Evolutionary conservation across 2,329 filamentous ascomycete genomes (phyloP).

Genomic region (Aureobasidium subglaciale): DNA sequence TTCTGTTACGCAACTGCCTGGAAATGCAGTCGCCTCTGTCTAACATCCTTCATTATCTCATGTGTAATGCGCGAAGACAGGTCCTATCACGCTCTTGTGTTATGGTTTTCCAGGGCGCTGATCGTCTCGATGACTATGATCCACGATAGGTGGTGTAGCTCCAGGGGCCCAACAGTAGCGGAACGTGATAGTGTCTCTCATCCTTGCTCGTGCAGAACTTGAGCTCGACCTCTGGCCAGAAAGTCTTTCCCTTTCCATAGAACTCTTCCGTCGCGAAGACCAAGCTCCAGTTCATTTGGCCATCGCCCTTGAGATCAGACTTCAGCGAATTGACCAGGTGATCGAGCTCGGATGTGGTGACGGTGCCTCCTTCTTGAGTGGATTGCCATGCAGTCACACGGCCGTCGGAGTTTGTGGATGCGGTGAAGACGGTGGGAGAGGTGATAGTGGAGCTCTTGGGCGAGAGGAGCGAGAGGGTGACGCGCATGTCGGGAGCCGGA

Average conservation of each 20-base stretch:
- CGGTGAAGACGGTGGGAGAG: conserved; percentile 47
- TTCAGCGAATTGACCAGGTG: conserved; percentile 31
- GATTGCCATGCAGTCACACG: conserved; percentile 64
- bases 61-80: too few relatives aligned
- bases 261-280: conserved; percentile 67
- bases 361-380: conserved; percentile 22
- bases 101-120: not conserved
- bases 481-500: conserved; percentile 59
- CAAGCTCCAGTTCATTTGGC: conserved; percentile 57
- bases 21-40: not conserved
- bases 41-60: too few relatives aligned
- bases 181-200: conserved; percentile 69
- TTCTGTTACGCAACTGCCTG: too few relatives aligned
- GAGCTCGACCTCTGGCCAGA: conserved; percentile 52
- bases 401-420: conserved; percentile 68
- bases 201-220: conserved; percentile 41
- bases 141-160: conserved; percentile 78
- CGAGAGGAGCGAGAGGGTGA: conserved; percentile 50
- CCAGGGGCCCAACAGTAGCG: conserved; percentile 67
- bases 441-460: conserved; percentile 22
- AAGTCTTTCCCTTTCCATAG: conserved; percentile 55
- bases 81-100: too few relatives aligned
- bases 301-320: conserved; percentile 22
- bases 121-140: conserved; percentile 44
- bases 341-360: conserved; percentile 33